Base-by-base conservation (phyloP, 208 protist species). In the Trypanosoma rangeli region DNA sequence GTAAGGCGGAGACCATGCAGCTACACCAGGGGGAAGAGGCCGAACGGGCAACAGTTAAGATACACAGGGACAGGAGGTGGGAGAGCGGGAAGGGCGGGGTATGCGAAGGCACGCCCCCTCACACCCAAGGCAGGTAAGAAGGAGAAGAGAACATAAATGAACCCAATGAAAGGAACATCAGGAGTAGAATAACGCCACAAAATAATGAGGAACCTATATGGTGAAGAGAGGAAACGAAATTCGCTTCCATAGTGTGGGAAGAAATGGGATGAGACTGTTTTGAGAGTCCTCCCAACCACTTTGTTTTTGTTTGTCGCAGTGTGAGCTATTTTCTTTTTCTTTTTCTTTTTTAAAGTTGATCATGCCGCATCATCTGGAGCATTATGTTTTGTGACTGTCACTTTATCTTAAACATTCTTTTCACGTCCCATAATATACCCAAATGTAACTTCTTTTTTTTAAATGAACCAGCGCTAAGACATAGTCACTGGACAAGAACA, bases 1-100 rank as follows among this genome's bases (percentile, higher is more conserved):
- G 98, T 99, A 84, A 9, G 42, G 15, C 3, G 4, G 13, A 46
- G 15, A 9, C 3, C 8, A 46, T 46, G 15, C 42, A 58, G 39
- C n/a, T 28, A 20, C 20, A 69, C 1, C 31, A 53, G 49, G 10
- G 24, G 49, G 10, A 26, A 5, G 49, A n/a, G 24, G 2, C 10
- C 33, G 15, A 50, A 24, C 7, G 28, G 26, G 5, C 5, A 55
- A 35, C 0, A 16, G 13, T 0, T 18, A 48, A 26, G 35, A 48
- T 8, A 3, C 13, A 48, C 22, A 48, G 22, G 5, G 24, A 7
- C 33, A 7, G 33, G n/a, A n/a, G n/a, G n/a, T n/a, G n/a, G n/a
- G n/a, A n/a, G 4, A 10, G 37, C 10, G 37, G 37, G 4, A 10
- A 10, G 4, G 37, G 37, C 10, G 37, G 12, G 42, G 42, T 16